These are phyloP conservation scores for Yarrowia sp. DNA, from an alignment of 805 yeast species.

Conservation along the genomic window DNA sequence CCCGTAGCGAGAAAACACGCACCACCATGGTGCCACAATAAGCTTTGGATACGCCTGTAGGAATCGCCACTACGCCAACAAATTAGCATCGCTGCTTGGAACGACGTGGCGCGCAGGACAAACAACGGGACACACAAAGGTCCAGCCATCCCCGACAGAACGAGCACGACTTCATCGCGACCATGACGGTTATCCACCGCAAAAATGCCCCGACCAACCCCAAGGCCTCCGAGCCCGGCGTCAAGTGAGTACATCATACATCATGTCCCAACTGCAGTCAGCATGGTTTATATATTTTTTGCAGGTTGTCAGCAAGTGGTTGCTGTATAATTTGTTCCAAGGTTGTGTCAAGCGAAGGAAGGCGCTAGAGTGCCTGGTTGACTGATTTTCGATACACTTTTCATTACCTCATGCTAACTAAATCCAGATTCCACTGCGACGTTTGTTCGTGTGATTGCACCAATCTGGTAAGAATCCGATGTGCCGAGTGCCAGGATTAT, in stretches of 20 bases:
- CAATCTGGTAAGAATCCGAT: conserved; percentile 80
- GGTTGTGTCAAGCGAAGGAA: conserved; percentile 15
- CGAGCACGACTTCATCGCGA: neutral
- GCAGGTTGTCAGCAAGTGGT: conserved; percentile 12
- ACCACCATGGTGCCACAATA: neutral
- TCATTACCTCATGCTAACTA: conserved; percentile 21
- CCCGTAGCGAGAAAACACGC: neutral
- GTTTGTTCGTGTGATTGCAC: conserved; percentile 96
- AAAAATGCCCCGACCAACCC: conserved; percentile 38
- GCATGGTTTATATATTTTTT: conserved; percentile 19
- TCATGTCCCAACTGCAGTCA: conserved; percentile 23
- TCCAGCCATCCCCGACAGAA: neutral
- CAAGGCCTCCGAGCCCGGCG: conserved; percentile 41
- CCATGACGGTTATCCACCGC: conserved; percentile 43
- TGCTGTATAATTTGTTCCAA: conserved; percentile 14
- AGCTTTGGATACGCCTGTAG: neutral
- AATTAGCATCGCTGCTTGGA: conserved; percentile 20
- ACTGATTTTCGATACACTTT: conserved; percentile 1
- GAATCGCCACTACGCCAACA: conserved; percentile 1
- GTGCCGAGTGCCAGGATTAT: conserved; percentile 91
- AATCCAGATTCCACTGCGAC: conserved; percentile 57
- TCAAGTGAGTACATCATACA: conserved; percentile 36
- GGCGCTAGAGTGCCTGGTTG: neutral
- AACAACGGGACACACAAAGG: neutral
- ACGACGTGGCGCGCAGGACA: conserved; percentile 15